These are phyloP conservation scores for Hericium coralloides DNA, from an alignment of 768 basidiomycete genomes.

Conservation along the genomic window DNA sequence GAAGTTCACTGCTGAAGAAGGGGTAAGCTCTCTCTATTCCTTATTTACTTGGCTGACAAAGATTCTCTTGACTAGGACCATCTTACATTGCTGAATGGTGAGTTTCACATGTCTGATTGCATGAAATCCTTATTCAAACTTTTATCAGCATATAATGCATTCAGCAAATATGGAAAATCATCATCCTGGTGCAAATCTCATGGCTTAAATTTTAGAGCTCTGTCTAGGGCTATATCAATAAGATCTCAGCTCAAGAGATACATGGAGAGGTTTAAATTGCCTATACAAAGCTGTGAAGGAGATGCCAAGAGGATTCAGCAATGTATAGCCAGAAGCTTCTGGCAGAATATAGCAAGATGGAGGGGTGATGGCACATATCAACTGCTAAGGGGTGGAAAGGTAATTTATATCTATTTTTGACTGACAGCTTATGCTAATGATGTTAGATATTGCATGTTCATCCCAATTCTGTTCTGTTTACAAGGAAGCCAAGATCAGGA, in stretches of 20 bases:
- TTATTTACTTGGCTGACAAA: not conserved
- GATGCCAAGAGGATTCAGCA: slow-evolving; percentile 76
- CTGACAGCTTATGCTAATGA: slow-evolving; percentile 6
- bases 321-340: slow-evolving; percentile 89
- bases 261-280: slow-evolving; percentile 81
- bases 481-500: slow-evolving; percentile 79
- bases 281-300: slow-evolving; percentile 80
- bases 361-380: slow-evolving; percentile 89
- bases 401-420: slow-evolving; percentile 20
- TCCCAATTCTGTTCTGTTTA: slow-evolving; percentile 91
- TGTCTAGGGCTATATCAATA: slow-evolving; percentile 92
- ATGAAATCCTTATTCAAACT: not conserved
- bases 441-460: slow-evolving; percentile 77
- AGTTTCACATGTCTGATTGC: slow-evolving; percentile 1
- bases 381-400: slow-evolving; percentile 79
- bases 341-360: slow-evolving; percentile 90
- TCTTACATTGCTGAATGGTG: slow-evolving; percentile 87
- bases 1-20: slow-evolving; percentile 98
- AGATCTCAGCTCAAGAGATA: slow-evolving; percentile 94
- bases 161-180: slow-evolving; percentile 72
- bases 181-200: slow-evolving; percentile 92
- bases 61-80: slow-evolving; percentile 59
- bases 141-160: slow-evolving; percentile 81
- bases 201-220: slow-evolving; percentile 85
- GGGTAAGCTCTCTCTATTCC: slow-evolving; percentile 40